Base-by-base conservation (phyloP, 257 asterid genomes). In the Dorcoceras hygrometricum region DNA sequence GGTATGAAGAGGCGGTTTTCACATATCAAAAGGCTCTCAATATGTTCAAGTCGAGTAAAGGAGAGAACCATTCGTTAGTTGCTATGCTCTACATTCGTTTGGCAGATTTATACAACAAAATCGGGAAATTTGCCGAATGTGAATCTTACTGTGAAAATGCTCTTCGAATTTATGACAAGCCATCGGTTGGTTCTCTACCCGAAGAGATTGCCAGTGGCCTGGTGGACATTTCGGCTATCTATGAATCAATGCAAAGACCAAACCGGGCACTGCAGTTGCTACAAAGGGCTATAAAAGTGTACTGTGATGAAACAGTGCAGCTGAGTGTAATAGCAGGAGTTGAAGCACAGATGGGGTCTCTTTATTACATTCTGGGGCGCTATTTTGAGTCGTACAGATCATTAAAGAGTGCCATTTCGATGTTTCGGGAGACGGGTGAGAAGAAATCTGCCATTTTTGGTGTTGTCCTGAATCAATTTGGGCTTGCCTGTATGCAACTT, bases 181-280 rank as follows among this genome's bases (percentile, higher is more conserved):
- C 90, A 0, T 34, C 69, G 23, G 82, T 80, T 0, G 91, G 87
- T 39, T 70, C 77, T 64, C 79, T 80, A 0, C 78, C 78, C 0
- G 99, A 90, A 62, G 99, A 85, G 75, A 84, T 88, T 6, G 99
- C 96, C 0, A 86, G 93, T 31, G 95, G 97, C 54, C 72, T 93
- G n/a, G 86, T 86, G 14, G 82, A 81, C 29, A 76, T 86, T 50
- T 81, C 89, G 0, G 86, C 87, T 14, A 83, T 86, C 22, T 82
- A 63, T 31, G 87, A 86, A 80, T 76, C 89, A 1, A 66, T 78
- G 81, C 76, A 75, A 6, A 84, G 81, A 43, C 67, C 80, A 8
- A 79, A 81, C 8, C 70, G 55, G 24, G 87, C 93, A 2, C 59
- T 86, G 20, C 73, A 79, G 77, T 53, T 86, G 25, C 76, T 86